A percentile compares a stretch with the other conserved stretches of the same genome.
phyloP scores from a whole-genome alignment of 2,329 filamentous ascomycete genomes.

The Pestalotiopsis sp. region DNA sequence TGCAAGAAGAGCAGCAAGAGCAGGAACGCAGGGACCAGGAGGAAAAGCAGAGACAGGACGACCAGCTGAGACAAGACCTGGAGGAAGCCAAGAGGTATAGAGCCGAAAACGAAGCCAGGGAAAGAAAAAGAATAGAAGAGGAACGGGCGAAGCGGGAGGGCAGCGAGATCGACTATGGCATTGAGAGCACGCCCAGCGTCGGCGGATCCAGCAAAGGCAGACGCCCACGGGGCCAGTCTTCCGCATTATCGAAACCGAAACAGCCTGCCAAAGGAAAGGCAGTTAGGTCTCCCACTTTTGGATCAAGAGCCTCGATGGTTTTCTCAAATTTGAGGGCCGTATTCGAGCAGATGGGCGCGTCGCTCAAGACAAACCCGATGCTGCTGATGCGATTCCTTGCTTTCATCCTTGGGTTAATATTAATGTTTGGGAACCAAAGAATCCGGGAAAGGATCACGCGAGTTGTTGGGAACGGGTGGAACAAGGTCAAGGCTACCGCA shows the following conservation, averaged over 20 bases:
- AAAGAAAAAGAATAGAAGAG: slow-evolving; percentile 56
- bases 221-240: slow-evolving; percentile 33
- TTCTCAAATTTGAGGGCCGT: slow-evolving; percentile 54
- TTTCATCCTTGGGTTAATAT: slow-evolving; percentile 77
- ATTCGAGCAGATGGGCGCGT: slow-evolving; percentile 52
- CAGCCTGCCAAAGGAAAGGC: slow-evolving; percentile 26
- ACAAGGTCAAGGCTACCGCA: slow-evolving; percentile 80
- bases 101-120: slow-evolving; percentile 62
- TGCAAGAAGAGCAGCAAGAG: slow-evolving; percentile 82
- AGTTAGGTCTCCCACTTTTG: slow-evolving; percentile 39
- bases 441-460: slow-evolving; percentile 75
- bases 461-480: slow-evolving; percentile 72
- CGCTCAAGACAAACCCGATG: slow-evolving; percentile 59
- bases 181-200: slow-evolving; percentile 56
- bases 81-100: slow-evolving; percentile 59
- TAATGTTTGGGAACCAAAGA: slow-evolving; percentile 75
- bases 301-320: slow-evolving; percentile 53
- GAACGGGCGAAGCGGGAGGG: slow-evolving; percentile 51
- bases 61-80: slow-evolving; percentile 56
- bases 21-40: slow-evolving; percentile 68
- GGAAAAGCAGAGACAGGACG: slow-evolving; percentile 59
- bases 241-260: slow-evolving; percentile 31
- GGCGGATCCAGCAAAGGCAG: slow-evolving; percentile 36
- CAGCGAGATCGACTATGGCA: slow-evolving; percentile 70
- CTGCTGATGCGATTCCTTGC: slow-evolving; percentile 67